These are phyloP conservation scores for Cercospora sesami DNA, from an alignment of 2,329 filamentous ascomycete species.

Conservation along the genomic window DNA sequence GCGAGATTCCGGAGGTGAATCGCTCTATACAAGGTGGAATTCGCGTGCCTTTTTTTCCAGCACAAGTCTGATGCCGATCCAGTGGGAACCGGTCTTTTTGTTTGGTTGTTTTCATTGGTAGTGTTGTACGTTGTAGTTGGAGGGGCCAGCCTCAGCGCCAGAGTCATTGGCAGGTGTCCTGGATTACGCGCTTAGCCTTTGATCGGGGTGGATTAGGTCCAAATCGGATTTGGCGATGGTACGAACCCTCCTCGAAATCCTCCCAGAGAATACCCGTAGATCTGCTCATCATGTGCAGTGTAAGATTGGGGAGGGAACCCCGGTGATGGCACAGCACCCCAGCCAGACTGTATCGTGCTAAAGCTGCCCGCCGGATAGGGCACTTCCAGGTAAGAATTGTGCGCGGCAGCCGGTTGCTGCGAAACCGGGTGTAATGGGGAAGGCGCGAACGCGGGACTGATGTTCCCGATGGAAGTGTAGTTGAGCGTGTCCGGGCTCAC, in stretches of 20 bases:
- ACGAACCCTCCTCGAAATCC: conserved; percentile 40
- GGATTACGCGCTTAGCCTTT: conserved; percentile 32
- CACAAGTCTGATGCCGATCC: neutral
- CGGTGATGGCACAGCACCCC: conserved; percentile 39
- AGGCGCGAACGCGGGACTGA: conserved; percentile 54
- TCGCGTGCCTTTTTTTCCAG: neutral
- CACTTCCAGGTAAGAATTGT: conserved; percentile 47
- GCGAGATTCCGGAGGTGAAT: neutral
- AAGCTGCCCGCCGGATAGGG: conserved; percentile 38
- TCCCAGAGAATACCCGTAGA: conserved; percentile 36
- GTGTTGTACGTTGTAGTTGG: conserved; percentile 22
- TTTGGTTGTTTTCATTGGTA: neutral
- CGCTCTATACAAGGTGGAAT: neutral
- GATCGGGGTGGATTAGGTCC: conserved; percentile 34
- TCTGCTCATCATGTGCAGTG: conserved; percentile 44
- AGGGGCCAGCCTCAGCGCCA: conserved; percentile 26
- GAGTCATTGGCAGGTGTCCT: conserved; percentile 31
- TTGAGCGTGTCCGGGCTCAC: conserved; percentile 29
- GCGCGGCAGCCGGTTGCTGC: conserved; percentile 34
- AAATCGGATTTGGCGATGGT: conserved; percentile 34
- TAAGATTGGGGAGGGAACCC: conserved; percentile 38
- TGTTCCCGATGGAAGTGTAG: conserved; percentile 43
- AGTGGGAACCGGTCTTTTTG: neutral
- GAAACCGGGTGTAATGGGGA: conserved; percentile 43
- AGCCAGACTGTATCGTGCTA: conserved; percentile 34